phyloP scores from a whole-genome alignment of 306 rosid genomes.

The Lotus japonicus region DNA sequence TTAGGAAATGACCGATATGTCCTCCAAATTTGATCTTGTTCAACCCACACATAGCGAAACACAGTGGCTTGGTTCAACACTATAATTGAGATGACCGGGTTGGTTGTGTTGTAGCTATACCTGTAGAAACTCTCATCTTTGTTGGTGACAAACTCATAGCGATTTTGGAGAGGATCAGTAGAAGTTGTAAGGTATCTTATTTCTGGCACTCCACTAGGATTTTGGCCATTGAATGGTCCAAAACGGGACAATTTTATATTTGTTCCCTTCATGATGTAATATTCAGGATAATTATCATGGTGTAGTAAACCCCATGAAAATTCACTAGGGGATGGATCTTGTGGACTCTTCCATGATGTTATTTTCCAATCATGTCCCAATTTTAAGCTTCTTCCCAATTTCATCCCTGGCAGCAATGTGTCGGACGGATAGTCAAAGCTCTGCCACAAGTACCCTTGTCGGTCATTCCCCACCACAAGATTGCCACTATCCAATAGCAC shows the following conservation, averaged over 20 bases:
- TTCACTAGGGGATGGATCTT: constrained; percentile 39
- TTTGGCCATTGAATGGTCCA: constrained; percentile 34
- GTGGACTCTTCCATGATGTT: constrained; percentile 36
- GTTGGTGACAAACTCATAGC: background rate
- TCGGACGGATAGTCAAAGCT: constrained; percentile 61
- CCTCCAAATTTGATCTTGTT: constrained; percentile 15
- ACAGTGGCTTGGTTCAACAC: constrained; percentile 19
- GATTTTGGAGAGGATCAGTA: no score
- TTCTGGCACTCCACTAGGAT: constrained; percentile 24
- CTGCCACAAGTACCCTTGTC: constrained; percentile 17
- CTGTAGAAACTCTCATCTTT: constrained; percentile 16
- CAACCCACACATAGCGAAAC: constrained; percentile 11
- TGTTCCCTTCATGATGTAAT: constrained; percentile 18
- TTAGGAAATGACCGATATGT: background rate
- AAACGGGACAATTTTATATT: background rate
- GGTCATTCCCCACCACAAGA: constrained; percentile 30
- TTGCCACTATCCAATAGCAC: constrained; percentile 42
- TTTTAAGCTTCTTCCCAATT: constrained; percentile 34
- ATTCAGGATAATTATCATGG: constrained; percentile 22
- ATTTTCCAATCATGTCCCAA: background rate
- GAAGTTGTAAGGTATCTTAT: no score
- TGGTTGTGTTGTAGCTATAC: background rate
- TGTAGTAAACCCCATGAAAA: background rate
- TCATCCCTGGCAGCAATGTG: constrained; percentile 41
- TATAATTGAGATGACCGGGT: constrained; percentile 17